These are phyloP conservation scores for Kalaharituber pfeilii DNA, from an alignment of 2,329 filamentous ascomycete species.

Conservation along the genomic window DNA sequence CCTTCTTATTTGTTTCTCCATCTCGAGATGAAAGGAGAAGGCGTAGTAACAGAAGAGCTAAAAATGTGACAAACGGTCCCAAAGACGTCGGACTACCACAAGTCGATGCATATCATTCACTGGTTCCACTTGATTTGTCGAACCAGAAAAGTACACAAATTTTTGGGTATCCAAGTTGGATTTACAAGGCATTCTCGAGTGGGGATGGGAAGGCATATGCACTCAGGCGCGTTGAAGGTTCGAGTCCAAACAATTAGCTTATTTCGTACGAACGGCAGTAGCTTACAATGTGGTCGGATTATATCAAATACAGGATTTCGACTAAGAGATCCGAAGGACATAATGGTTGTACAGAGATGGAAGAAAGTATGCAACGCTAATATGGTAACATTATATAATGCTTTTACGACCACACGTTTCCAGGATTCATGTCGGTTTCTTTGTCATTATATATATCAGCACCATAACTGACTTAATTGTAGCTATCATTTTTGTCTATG, in stretches of 20 bases:
- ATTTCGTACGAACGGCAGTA: background rate
- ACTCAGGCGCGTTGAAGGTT: constrained; percentile 66
- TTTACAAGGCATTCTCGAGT: constrained; percentile 81
- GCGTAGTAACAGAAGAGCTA: constrained; percentile 4
- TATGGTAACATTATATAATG: constrained; percentile 74
- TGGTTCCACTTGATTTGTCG: constrained; percentile 72
- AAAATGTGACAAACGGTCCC: constrained; percentile 7
- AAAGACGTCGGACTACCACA: constrained; percentile 52
- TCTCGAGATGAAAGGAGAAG: constrained; percentile 9
- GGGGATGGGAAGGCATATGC: constrained; percentile 84
- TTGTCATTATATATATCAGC: background rate
- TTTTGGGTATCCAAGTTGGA: constrained; percentile 81
- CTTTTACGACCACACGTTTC: constrained; percentile 84
- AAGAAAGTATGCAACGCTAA: constrained; percentile 65
- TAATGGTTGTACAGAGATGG: constrained; percentile 75
- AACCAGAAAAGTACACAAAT: constrained; percentile 59
- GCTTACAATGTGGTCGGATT: background rate
- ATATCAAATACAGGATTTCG: constrained; percentile 46
- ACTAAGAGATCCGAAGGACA: constrained; percentile 74
- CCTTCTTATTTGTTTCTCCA: constrained; percentile 3
- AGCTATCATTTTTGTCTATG: constrained; percentile 74
- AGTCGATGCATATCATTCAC: constrained; percentile 77
- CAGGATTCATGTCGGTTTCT: constrained; percentile 52
- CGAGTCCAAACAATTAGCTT: constrained; percentile 3
- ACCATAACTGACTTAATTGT: constrained; percentile 1